Base-by-base conservation (phyloP, 2,329 filamentous ascomycete genomes). In the Metarhizium guizhouense region DNA sequence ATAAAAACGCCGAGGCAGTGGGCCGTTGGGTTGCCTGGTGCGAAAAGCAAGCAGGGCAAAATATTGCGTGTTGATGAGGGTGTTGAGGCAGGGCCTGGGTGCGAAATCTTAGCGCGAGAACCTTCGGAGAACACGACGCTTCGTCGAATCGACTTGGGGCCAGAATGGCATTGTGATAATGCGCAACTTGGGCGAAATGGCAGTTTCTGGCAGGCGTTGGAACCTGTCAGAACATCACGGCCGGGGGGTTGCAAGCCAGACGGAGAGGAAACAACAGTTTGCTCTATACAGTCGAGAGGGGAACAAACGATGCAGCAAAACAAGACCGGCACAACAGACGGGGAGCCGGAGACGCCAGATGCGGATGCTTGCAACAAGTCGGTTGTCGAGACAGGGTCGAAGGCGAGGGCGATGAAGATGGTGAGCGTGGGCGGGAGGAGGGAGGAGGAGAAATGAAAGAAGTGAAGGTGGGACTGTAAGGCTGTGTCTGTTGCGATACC, bases 81-180 rank as follows among this genome's bases (percentile, higher is more conserved):
- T 20, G 18, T 47, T 16, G 48, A 48, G 45, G 25, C 45, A 32
- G 25, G 1, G 25, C 30, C 6, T 4, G 11, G 6, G 6, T 8
- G 16, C 7, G 14, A 3, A n/a, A 18, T 16, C 4, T 48, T 56
- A 52, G 34, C 55, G 51, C 38, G 53, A 49, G 3, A 54, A 18
- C 20, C 36, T 52, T 53, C 16, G 47, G 30, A 52, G 36, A 47
- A 54, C 30, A 45, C 48, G 58, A 54, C 51, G 50, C 30, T 47
- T 57, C 38, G 47, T 57, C 47, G 48, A 51, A 30, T 47, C 32
- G 25, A 47, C 13, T 51, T 30, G 49, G 32, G 34, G 43, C 53
- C 54, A 55, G 30, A 54, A 18, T 45, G 29, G 53, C 54, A 58
- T 58, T 36, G 51, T 58, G 52, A 50, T 51, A 25, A 38, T 51